These are phyloP conservation scores for Blastocystis sp. DNA, from an alignment of 352 stramenopile species.

Conservation along the genomic window DNA sequence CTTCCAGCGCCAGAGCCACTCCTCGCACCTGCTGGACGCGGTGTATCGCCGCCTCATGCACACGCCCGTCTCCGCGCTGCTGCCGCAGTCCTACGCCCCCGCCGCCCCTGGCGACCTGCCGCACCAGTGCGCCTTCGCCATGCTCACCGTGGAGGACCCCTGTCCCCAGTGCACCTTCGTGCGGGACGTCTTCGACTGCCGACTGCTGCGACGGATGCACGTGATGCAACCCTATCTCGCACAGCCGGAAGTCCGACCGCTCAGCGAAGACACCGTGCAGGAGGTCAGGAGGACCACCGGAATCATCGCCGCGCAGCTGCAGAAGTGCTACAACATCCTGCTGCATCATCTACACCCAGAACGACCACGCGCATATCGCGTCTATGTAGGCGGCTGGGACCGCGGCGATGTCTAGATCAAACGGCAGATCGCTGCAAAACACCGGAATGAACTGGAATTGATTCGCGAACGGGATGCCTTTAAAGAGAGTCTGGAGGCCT, in stretches of 20 bases:
- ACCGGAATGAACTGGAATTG: constrained; percentile 13
- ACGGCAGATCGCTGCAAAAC: background rate
- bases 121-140: background rate
- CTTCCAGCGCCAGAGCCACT: constrained; percentile 43
- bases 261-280: background rate
- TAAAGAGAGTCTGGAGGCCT: background rate
- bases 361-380: background rate
- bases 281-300: background rate
- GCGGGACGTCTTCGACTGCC: constrained; percentile 22
- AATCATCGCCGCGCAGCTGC: background rate
- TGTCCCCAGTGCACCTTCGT: constrained; percentile 35
- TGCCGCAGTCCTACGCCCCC: background rate
- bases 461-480: constrained; percentile 18
- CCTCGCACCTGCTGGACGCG: background rate
- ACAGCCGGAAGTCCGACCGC: background rate
- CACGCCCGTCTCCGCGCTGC: background rate
- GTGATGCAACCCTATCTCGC: background rate
- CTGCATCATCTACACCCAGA: background rate
- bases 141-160: constrained; percentile 45
- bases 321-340: constrained; percentile 48
- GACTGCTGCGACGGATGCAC: background rate
- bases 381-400: background rate
- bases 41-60: background rate
- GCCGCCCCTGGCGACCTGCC: background rate
- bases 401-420: background rate